Evolutionary conservation across 169 alveolate genomes (phyloP), one percentile per base, ranked within the genome.

Genomic region (Plasmodium billcollinsi): DNA sequence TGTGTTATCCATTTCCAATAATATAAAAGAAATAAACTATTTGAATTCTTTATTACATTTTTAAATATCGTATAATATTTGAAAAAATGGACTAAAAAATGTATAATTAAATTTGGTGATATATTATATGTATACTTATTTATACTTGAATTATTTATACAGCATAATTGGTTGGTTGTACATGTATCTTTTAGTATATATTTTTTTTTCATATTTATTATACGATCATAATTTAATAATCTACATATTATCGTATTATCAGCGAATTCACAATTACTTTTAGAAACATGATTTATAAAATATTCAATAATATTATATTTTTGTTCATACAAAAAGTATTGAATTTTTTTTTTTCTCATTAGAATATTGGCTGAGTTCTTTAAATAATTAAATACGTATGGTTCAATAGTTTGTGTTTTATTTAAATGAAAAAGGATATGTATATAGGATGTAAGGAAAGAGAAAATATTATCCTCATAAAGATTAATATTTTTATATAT

Each of bases 11-110:
- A 66, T 21, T 50, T 78, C 74, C 73, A 58, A 61, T 66, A 78
- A 56, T 78, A 78, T 54, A 78, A 54, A 58, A 78, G 70, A 59
- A 78, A 78, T 66, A 78, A 14, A 65, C 21, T 29, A n/a, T 58
- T 20, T 54, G 89, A 50, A 6, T 15, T 20, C 3, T 33, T 29
- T 33, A 73, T 73, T n/a, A 54, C 21, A 56, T 43, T 73, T n/a
- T 39, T 73, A 21, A 54, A 29, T 73, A 56, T 73, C 24, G 12
- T 73, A 56, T 24, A 73, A 58, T 15, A 33, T 73, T 73, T 73
- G 9, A 56, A 52, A 73, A 56, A 63, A 14, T 26, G 14, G 2
- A 20, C 54, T 14, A 29, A 6, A 21, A 54, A 63, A 47, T 54
- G 21, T 8, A 7, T 24, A 29, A 15, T 61, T 24, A 24, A n/a